A percentile compares a stretch with the other conserved stretches of the same genome.
Evolutionary conservation across 352 stramenopile genomes (phyloP).

Genomic region (Plasmopara muralis): DNA sequence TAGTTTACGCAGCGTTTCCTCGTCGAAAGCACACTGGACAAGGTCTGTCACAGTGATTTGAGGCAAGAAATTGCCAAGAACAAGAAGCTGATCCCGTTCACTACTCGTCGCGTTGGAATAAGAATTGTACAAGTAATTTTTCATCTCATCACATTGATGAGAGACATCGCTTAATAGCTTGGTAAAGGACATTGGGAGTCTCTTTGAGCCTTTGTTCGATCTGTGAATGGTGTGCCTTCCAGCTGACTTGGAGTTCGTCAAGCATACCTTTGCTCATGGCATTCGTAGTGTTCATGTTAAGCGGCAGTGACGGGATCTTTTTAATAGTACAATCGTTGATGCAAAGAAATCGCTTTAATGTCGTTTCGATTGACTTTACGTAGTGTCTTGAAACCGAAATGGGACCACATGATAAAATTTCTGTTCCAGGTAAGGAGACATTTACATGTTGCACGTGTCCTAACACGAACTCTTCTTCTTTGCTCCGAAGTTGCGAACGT

Average conservation of each 20-base stretch:
- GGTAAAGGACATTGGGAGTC: conserved; percentile 6
- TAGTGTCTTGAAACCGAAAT: conserved; percentile 15
- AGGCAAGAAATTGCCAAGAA: conserved; percentile 22
- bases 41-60: conserved; percentile 32
- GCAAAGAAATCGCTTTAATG: conserved; percentile 13
- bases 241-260: conserved; percentile 38
- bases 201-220: conserved; percentile 5
- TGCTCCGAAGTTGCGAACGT: conserved; percentile 18
- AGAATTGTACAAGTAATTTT: conserved; percentile 14
- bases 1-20: conserved; percentile 23
- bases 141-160: conserved; percentile 9
- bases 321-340: not conserved
- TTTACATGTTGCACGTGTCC: conserved; percentile 5
- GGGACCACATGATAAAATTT: conserved; percentile 3
- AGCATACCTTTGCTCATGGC: conserved; percentile 35
- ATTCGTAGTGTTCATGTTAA: conserved; percentile 21
- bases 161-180: conserved; percentile 16
- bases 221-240: conserved; percentile 30
- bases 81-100: conserved; percentile 16
- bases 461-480: conserved; percentile 18
- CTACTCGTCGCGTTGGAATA: conserved; percentile 6
- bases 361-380: conserved; percentile 15
- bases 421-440: not conserved
- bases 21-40: conserved; percentile 31
- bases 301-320: conserved; percentile 15